A percentile compares a stretch with the other conserved stretches of the same genome.
Conservation (phyloP, 352 stramenopile species). For the Phytophthora niederhauseri region DNA sequence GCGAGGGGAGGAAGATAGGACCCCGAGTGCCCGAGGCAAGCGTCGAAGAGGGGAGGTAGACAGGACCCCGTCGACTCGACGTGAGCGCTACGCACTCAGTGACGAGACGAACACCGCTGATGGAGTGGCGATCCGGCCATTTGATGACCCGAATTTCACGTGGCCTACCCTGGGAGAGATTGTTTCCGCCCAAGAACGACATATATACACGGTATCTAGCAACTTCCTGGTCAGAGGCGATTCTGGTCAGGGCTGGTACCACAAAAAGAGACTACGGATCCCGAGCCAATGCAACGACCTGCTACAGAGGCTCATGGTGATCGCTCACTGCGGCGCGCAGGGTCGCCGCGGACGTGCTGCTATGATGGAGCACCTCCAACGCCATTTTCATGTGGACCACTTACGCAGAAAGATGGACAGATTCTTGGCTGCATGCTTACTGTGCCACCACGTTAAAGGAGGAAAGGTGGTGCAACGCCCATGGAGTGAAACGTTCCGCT, state of each 20-base stretch:
- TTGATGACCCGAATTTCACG: background rate
- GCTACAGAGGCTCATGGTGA: background rate
- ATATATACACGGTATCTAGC: background rate
- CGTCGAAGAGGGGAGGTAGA: conserved; percentile 7
- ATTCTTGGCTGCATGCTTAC: background rate
- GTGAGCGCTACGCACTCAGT: background rate
- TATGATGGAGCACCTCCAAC: background rate
- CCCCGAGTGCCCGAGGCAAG: background rate
- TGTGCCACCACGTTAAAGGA: background rate
- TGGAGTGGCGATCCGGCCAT: background rate
- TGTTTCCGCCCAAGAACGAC: background rate
- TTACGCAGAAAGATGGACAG: background rate
- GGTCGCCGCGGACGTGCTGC: background rate
- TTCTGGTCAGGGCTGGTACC: background rate
- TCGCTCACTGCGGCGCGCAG: background rate
- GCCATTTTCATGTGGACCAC: background rate
- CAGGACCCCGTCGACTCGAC: conserved; percentile 8
- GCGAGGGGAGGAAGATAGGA: conserved; percentile 11
- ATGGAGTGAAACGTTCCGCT: background rate
- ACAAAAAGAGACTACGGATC: background rate
- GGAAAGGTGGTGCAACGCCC: background rate
- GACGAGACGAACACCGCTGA: background rate
- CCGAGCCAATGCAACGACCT: background rate
- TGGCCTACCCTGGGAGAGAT: background rate
- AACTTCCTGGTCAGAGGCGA: background rate